These are phyloP conservation scores for Aspergillus sp. DNA, from an alignment of 2,329 filamentous ascomycete species.

Conservation along the genomic window DNA sequence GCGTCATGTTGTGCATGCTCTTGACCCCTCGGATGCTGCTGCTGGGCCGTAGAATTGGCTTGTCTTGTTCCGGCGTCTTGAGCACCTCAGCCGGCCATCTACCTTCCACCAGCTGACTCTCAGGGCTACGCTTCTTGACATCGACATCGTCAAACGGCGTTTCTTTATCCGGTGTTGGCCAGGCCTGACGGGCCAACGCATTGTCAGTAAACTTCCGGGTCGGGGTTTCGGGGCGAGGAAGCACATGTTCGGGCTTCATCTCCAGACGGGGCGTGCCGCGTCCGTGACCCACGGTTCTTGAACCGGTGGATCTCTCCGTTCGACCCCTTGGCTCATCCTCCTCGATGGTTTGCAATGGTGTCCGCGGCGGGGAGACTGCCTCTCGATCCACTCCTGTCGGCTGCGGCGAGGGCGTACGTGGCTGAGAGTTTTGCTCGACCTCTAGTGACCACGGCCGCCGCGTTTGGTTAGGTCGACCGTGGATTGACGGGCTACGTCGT, in stretches of 20 bases:
- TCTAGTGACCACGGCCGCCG: conserved; percentile 35
- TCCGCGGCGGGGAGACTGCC: conserved; percentile 39
- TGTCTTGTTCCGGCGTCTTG: conserved; percentile 37
- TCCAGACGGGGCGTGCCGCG: conserved; percentile 38
- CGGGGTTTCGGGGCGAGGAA: conserved; percentile 35
- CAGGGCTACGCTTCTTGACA: conserved; percentile 31
- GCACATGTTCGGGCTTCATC: conserved; percentile 44
- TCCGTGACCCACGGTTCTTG: conserved; percentile 43
- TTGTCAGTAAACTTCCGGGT: conserved; percentile 38
- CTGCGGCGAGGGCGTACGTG: conserved; percentile 30
- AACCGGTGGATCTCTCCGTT: conserved; percentile 40
- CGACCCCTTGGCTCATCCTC: conserved; percentile 48
- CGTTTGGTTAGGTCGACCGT: conserved; percentile 35
- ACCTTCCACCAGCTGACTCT: conserved; percentile 6
- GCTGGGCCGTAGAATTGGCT: conserved; percentile 35
- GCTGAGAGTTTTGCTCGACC: conserved; percentile 26
- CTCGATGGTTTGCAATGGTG: conserved; percentile 54
- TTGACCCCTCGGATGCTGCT: conserved; percentile 56
- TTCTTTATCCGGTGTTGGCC: conserved; percentile 33
- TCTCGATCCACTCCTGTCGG: conserved; percentile 31
- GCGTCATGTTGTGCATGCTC: conserved; percentile 32
- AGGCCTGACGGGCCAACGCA: conserved; percentile 32
- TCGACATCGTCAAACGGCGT: conserved; percentile 15
- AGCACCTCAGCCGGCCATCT: conserved; percentile 39
- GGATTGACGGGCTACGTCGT: conserved; percentile 41